Conservation (phyloP, 1,284 basidiomycete genomes). For the Pseudomicrostroma phylloplanum region DNA sequence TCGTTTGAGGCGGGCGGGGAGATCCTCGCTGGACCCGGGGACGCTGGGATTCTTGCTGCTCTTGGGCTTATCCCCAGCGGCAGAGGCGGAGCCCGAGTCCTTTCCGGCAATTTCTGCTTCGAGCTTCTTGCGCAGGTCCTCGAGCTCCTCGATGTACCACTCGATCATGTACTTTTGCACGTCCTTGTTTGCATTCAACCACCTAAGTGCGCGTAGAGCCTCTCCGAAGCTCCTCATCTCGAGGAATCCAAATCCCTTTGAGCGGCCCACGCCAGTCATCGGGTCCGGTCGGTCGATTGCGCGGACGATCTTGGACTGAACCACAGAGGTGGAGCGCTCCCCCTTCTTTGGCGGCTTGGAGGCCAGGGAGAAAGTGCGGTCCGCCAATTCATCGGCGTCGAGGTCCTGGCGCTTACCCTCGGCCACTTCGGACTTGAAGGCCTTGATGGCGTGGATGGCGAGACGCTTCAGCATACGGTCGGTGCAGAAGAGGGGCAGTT, state of each 20-base stretch:
- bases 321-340: constrained; percentile 59
- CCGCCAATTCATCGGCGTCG: constrained; percentile 66
- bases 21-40: constrained; percentile 22
- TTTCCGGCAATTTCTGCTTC: constrained; percentile 17
- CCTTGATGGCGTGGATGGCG: constrained; percentile 69
- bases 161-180: constrained; percentile 27
- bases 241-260: constrained; percentile 91
- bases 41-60: constrained; percentile 8
- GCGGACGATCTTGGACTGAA: constrained; percentile 83
- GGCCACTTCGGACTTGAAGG: constrained; percentile 75
- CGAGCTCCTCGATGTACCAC: constrained; percentile 43
- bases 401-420: constrained; percentile 61
- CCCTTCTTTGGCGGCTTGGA: constrained; percentile 44
- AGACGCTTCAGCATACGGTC: constrained; percentile 84
- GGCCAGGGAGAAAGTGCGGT: constrained; percentile 27
- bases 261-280: constrained; percentile 74
- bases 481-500: constrained; percentile 81
- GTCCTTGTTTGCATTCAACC: constrained; percentile 77
- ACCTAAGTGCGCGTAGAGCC: constrained; percentile 81
- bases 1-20: constrained; percentile 29
- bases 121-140: constrained; percentile 25
- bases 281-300: constrained; percentile 79
- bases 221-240: constrained; percentile 83
- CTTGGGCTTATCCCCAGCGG: constrained; percentile 16
- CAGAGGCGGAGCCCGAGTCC: neutral